These are phyloP conservation scores for Sporobolomyces roseus DNA, from an alignment of 768 basidiomycete genomes.

Conservation along the genomic window DNA sequence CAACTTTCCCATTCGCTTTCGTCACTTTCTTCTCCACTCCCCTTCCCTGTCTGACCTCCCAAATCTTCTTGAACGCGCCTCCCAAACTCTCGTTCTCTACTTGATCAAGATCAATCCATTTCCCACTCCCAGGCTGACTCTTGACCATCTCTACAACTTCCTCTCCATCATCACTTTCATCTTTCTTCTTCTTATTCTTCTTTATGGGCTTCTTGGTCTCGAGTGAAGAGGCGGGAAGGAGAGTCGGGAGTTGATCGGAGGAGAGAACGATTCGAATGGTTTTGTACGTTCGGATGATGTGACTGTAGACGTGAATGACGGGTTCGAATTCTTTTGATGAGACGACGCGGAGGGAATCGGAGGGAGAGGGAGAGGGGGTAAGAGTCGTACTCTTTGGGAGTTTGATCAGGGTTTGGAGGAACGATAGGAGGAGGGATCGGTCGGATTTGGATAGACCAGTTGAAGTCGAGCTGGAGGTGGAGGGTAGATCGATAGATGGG, in stretches of 20 bases:
- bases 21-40: neutral
- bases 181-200: neutral
- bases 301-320: conserved; percentile 79
- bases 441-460: conserved; percentile 11
- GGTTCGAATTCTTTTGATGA: neutral
- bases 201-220: neutral
- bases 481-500: conserved; percentile 62
- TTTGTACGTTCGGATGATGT: conserved; percentile 69
- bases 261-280: conserved; percentile 22
- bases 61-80: conserved; percentile 37
- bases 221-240: neutral
- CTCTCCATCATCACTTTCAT: neutral
- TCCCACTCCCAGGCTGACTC: conserved; percentile 19
- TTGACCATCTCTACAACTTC: neutral
- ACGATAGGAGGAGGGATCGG: conserved; percentile 42
- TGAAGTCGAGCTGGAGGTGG: conserved; percentile 6
- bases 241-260: neutral
- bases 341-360: too few species aligned
- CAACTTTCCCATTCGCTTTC: neutral
- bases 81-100: conserved; percentile 28
- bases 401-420: too few species aligned
- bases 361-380: neutral
- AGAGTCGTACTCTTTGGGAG: too few species aligned
- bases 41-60: conserved; percentile 15
- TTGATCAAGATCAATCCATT: conserved; percentile 23